phyloP scores from a whole-genome alignment of 257 asterid genomes.

The Leptodermis oblonga region DNA sequence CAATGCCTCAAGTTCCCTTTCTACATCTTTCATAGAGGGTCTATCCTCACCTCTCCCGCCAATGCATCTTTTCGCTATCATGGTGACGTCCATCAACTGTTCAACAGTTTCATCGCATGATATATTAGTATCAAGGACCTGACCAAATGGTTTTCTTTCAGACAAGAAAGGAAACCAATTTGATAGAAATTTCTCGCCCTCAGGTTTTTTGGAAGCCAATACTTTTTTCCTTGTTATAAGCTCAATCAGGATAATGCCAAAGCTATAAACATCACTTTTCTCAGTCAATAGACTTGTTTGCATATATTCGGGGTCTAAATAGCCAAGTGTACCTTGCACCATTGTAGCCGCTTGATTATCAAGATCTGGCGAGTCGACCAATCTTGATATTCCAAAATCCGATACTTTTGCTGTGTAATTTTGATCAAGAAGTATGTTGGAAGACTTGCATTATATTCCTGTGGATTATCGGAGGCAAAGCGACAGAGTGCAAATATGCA shows the following conservation, averaged over 20 bases:
- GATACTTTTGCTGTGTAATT: conserved; percentile 26
- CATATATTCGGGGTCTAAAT: conserved; percentile 37
- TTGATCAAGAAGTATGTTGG: too few species aligned
- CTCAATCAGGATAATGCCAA: conserved; percentile 32
- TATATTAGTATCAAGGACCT: conserved; percentile 23
- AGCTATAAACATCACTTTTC: conserved; percentile 43
- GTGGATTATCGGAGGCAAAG: conserved; percentile 41
- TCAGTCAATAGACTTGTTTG: conserved; percentile 22
- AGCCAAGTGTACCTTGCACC: too few species aligned
- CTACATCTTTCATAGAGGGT: too few species aligned
- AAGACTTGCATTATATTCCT: conserved; percentile 32
- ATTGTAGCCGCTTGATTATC: conserved; percentile 19
- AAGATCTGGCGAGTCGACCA: conserved; percentile 23
- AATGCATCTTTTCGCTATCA: conserved; percentile 29
- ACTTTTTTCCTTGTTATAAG: conserved; percentile 25
- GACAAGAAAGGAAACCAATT: too few species aligned
- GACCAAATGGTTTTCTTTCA: neutral
- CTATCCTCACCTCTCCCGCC: too few species aligned
- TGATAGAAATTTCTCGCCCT: too few species aligned
- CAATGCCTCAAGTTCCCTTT: too few species aligned
- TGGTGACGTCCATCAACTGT: conserved; percentile 13
- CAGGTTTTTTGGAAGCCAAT: too few species aligned
- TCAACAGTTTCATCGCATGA: conserved; percentile 12
- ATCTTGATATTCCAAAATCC: conserved; percentile 32
- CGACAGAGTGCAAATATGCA: conserved; percentile 27